These are phyloP conservation scores for Scalesia atractyloides DNA, from an alignment of 129 eudicot species.

Conservation along the genomic window DNA sequence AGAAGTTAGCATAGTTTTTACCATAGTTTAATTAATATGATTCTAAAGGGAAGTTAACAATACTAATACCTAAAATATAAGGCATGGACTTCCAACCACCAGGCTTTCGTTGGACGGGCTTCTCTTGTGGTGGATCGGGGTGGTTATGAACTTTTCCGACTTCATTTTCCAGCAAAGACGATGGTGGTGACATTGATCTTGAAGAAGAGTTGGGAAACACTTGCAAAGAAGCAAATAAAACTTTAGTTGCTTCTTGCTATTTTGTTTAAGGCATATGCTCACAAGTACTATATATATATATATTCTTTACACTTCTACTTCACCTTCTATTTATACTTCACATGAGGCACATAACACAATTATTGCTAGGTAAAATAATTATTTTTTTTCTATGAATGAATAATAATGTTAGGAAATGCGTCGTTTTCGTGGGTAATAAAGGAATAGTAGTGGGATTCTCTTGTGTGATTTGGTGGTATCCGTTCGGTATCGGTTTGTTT, in stretches of 20 bases:
- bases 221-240: constrained; percentile 15
- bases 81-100: constrained; percentile 96
- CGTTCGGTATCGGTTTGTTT: no score
- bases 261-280: constrained; percentile 10
- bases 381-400: no score
- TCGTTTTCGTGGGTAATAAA: no score
- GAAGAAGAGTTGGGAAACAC: constrained; percentile 13
- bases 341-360: constrained; percentile 3
- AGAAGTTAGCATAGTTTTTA: not conserved
- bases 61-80: constrained; percentile 52
- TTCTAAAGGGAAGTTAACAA: not conserved
- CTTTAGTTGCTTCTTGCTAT: constrained; percentile 19
- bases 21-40: not conserved
- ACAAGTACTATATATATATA: not conserved
- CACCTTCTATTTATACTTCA: constrained; percentile 32
- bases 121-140: not conserved
- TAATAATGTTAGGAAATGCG: no score
- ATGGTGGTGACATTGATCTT: constrained; percentile 34
- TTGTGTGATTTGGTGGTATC: no score
- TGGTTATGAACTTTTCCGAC: constrained; percentile 17
- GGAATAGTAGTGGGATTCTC: no score
- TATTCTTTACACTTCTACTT: not conserved
- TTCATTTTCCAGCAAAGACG: constrained; percentile 42
- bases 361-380: not conserved
- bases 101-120: constrained; percentile 40